Evolutionary conservation across 169 alveolate genomes (phyloP), one percentile per base, ranked within the genome.

Genomic region (Cryptosporidium bovis): DNA sequence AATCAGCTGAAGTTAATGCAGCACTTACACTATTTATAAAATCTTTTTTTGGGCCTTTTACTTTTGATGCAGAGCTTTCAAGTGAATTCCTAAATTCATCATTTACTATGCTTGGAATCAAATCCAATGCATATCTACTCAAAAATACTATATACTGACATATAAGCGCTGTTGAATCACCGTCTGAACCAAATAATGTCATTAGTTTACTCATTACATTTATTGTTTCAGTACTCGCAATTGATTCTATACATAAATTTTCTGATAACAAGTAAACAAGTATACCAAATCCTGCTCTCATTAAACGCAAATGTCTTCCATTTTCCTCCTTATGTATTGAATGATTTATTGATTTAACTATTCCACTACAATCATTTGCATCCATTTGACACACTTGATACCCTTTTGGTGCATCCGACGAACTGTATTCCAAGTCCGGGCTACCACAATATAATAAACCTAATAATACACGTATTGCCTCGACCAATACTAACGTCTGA

Each of bases 401-500:
- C 12, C 87, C 87, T 60, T 34, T 56, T 58, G 87, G 87, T 15
- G 87, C 87, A 77, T 77, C 87, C 12, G 87, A 58, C 2, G 87
- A 53, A 62, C 87, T 77, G 31, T 77, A 77, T n/a, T 56, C 69
- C 55, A 51, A 44, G 15, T 77, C 87, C 24, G 87, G 87, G 24
- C 87, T 77, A 15, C 87, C 87, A 15, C 71, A 89, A 46, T 82
- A 84, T 29, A 94, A 84, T 92, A 94, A 87, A 50, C 97, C 95
- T 36, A 94, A 66, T 3, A 94, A 55, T 33, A 94, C 92, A 55
- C 96, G 83, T 20, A 90, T 90, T n/a, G 95, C 95, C 83, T 95
- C 98, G 58, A 95, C 91, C 84, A 95, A 87, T 15, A 95, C 94
- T 65, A 93, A 91, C 46, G 96, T 93, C 64, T 93, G 95, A 40